A percentile compares a stretch with the other conserved stretches of the same genome.
Evolutionary conservation across 176 grass and related monocot genomes (phyloP).

Genomic region (Pontederia paniculata): DNA sequence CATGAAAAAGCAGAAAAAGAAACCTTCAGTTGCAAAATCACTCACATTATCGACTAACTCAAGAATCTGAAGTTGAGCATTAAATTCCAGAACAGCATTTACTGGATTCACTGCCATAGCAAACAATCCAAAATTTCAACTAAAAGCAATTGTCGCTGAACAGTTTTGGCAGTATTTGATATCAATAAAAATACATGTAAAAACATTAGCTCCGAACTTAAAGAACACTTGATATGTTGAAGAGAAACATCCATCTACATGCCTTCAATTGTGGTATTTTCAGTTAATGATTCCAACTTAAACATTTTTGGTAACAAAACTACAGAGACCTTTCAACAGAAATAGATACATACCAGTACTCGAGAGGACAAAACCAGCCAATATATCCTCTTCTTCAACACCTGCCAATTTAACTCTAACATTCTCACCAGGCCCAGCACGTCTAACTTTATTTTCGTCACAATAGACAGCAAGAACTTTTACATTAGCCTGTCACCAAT

Average conservation of each 20-base stretch:
- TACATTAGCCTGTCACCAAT: conserved; percentile 40
- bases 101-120: conserved; percentile 63
- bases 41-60: conserved; percentile 98
- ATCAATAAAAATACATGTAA: too few species aligned
- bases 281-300: too few species aligned
- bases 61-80: conserved; percentile 88
- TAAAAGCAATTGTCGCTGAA: too few species aligned
- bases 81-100: conserved; percentile 57
- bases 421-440: conserved; percentile 73
- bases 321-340: not conserved
- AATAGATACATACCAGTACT: conserved; percentile 42
- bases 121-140: not conserved
- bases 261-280: too few species aligned
- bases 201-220: too few species aligned
- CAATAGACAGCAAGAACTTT: conserved; percentile 68
- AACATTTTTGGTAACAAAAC: not conserved
- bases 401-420: conserved; percentile 76
- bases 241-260: too few species aligned
- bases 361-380: conserved; percentile 92
- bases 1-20: not conserved
- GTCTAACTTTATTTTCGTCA: conserved; percentile 65
- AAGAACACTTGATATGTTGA: too few species aligned
- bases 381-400: conserved; percentile 87
- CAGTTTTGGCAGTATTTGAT: too few species aligned
- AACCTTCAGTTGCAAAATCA: conserved; percentile 9